Evolutionary conservation across 1,139 yeast genomes (phyloP).

Genomic region (Debaryomyces sp.): DNA sequence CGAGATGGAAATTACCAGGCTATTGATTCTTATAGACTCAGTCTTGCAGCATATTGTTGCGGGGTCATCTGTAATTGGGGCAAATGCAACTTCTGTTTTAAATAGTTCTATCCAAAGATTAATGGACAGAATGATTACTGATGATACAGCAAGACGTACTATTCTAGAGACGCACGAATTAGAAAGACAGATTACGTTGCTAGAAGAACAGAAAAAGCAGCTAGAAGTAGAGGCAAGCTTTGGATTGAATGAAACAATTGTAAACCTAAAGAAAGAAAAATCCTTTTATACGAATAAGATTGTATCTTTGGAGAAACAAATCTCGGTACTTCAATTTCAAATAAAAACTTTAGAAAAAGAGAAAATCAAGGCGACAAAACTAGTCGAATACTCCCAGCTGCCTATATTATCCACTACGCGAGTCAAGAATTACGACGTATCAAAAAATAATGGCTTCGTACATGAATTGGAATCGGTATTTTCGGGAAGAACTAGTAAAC

Average conservation of each 20-base stretch:
- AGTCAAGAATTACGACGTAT: neutral
- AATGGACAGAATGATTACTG: slow-evolving; percentile 36
- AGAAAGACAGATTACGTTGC: slow-evolving; percentile 20
- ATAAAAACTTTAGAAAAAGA: slow-evolving; percentile 23
- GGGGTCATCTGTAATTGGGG: slow-evolving; percentile 25
- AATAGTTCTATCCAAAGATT: slow-evolving; percentile 37
- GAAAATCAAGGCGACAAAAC: slow-evolving; percentile 9
- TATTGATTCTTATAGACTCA: slow-evolving; percentile 32
- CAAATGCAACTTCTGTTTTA: slow-evolving; percentile 29
- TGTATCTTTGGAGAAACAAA: slow-evolving; percentile 30
- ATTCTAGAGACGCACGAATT: slow-evolving; percentile 33
- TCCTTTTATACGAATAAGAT: slow-evolving; percentile 23
- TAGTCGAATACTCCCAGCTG: neutral
- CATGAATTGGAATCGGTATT: slow-evolving; percentile 22
- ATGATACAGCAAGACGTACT: slow-evolving; percentile 38
- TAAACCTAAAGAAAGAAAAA: slow-evolving; percentile 22
- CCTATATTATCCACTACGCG: neutral
- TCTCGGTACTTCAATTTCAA: slow-evolving; percentile 27
- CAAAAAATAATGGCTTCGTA: slow-evolving; percentile 13
- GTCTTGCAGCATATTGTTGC: slow-evolving; percentile 34
- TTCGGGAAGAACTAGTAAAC: slow-evolving; percentile 10
- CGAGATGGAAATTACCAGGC: slow-evolving; percentile 22
- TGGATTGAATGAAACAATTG: slow-evolving; percentile 22
- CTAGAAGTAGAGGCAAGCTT: slow-evolving; percentile 26
- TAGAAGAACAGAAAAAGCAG: slow-evolving; percentile 29